A percentile compares a stretch with the other conserved stretches of the same genome.
phyloP scores from a whole-genome alignment of 257 asterid species.

The Eucommia ulmoides region DNA sequence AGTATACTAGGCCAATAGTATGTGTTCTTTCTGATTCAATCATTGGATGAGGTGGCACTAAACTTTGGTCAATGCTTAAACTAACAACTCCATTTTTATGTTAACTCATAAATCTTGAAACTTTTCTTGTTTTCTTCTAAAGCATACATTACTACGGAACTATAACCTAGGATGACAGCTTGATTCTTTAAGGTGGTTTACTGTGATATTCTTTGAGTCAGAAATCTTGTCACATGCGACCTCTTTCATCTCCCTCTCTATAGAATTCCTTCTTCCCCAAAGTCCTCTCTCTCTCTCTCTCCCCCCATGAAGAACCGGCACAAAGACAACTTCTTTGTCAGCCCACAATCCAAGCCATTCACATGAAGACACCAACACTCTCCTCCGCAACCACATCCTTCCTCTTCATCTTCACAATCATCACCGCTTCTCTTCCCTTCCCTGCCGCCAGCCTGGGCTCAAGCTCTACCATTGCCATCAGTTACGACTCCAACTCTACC shows the following conservation, averaged over 20 bases:
- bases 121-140: too few species aligned
- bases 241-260: neutral
- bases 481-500: neutral
- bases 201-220: too few species aligned
- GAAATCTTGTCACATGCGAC: too few species aligned
- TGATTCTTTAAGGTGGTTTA: too few species aligned
- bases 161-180: too few species aligned
- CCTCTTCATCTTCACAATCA: neutral
- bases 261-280: neutral
- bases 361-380: conserved; percentile 1
- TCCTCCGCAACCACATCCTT: neutral
- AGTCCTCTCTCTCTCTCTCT: neutral
- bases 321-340: neutral
- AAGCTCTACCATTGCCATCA: neutral
- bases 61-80: too few species aligned
- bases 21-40: too few species aligned
- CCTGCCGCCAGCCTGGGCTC: conserved; percentile 2
- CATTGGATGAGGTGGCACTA: too few species aligned
- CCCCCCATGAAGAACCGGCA: neutral
- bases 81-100: too few species aligned
- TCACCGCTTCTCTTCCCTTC: neutral
- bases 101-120: too few species aligned
- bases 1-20: too few species aligned
- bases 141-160: too few species aligned
- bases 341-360: neutral